phyloP scores from a whole-genome alignment of 768 basidiomycete genomes.

The Lentinus tigrinus region DNA sequence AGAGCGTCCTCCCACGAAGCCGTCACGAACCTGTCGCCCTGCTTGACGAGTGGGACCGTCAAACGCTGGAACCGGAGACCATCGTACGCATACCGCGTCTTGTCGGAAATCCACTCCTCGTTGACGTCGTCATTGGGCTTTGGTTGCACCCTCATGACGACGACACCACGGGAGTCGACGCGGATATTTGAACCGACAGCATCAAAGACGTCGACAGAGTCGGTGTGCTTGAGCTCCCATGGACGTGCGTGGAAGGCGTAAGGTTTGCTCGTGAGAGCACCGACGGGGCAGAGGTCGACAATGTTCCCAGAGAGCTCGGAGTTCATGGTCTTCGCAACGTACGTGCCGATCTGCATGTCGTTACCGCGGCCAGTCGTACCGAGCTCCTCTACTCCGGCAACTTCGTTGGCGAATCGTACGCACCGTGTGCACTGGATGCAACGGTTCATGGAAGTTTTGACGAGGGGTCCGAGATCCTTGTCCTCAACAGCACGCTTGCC shows the following conservation, averaged over 20 bases:
- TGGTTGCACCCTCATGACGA: constrained; percentile 97
- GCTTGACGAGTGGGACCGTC: constrained; percentile 86
- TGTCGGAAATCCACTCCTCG: constrained; percentile 99
- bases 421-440: constrained; percentile 99
- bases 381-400: constrained; percentile 96
- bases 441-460: constrained; percentile 98
- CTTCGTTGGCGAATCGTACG: constrained; percentile 98
- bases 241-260: constrained; percentile 97
- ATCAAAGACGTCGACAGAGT: constrained; percentile 93
- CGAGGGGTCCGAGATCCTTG: constrained; percentile 96
- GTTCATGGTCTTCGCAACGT: constrained; percentile 96
- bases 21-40: constrained; percentile 89
- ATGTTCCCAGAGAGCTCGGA: constrained; percentile 98
- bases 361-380: constrained; percentile 97
- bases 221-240: constrained; percentile 99
- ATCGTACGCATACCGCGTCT: constrained; percentile 96
- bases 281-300: constrained; percentile 96
- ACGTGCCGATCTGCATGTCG: constrained; percentile 97
- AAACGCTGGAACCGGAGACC: constrained; percentile 94
- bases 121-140: constrained; percentile 97
- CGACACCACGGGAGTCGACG: constrained; percentile 90
- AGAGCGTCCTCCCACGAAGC: constrained; percentile 92
- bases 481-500: constrained; percentile 98
- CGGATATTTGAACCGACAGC: constrained; percentile 96
- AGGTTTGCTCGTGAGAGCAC: constrained; percentile 96